A percentile compares a stretch with the other conserved stretches of the same genome.
Conservation (phyloP, 2,329 filamentous ascomycete species). For the Didymella sp. region DNA sequence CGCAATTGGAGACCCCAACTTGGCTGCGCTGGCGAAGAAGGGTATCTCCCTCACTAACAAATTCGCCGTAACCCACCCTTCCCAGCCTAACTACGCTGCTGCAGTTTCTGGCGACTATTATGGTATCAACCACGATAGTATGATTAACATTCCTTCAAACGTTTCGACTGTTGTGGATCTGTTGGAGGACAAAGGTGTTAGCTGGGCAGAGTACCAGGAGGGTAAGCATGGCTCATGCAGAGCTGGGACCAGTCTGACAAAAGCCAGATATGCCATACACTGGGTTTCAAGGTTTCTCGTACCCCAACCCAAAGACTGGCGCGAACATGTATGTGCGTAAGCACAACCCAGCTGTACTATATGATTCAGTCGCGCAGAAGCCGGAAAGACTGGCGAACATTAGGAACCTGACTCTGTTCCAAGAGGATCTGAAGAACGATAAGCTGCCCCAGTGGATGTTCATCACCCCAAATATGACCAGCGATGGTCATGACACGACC, state of each 20-base stretch:
- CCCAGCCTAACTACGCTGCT: slow-evolving; percentile 78
- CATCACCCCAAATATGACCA: slow-evolving; percentile 71
- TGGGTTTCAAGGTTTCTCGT: slow-evolving; percentile 69
- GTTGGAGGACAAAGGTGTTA: slow-evolving; percentile 52
- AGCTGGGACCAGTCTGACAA: neutral
- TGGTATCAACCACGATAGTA: slow-evolving; percentile 72
- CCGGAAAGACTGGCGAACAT: slow-evolving; percentile 68
- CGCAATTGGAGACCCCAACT: slow-evolving; percentile 67
- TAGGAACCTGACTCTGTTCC: slow-evolving; percentile 76
- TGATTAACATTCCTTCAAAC: slow-evolving; percentile 57
- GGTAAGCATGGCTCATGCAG: neutral
- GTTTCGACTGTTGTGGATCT: slow-evolving; percentile 52
- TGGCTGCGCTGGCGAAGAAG: slow-evolving; percentile 64
- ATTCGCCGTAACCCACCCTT: slow-evolving; percentile 70
- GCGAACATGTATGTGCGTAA: slow-evolving; percentile 83
- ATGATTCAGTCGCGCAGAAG: slow-evolving; percentile 67
- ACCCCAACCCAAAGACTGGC: slow-evolving; percentile 68
- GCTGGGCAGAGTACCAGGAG: slow-evolving; percentile 73
- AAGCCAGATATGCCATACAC: slow-evolving; percentile 70
- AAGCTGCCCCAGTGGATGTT: slow-evolving; percentile 44
- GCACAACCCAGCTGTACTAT: slow-evolving; percentile 73
- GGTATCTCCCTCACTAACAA: slow-evolving; percentile 67
- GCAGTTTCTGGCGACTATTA: slow-evolving; percentile 74
- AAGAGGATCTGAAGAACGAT: slow-evolving; percentile 45
- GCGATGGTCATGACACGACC: slow-evolving; percentile 75